Conservation (phyloP, 768 basidiomycete genomes). For the Zangia roseola region DNA sequence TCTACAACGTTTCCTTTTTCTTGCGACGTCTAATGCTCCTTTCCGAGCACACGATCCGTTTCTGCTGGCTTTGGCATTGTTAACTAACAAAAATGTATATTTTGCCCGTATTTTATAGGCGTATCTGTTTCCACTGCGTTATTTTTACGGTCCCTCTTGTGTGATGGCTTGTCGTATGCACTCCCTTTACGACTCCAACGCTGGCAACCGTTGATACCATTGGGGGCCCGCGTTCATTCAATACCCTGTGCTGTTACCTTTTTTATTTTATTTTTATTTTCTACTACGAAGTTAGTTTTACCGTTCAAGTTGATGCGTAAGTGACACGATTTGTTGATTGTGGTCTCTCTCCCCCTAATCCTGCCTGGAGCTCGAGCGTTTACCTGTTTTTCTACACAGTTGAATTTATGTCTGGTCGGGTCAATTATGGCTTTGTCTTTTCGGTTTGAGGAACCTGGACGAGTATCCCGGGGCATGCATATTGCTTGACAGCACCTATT, state of each 20-base stretch:
- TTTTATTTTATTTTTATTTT: neutral
- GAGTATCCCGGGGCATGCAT: no score
- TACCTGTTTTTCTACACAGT: conserved; percentile 5
- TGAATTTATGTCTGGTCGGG: neutral
- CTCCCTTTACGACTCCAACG: neutral
- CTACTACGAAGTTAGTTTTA: neutral
- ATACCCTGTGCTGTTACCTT: conserved; percentile 15
- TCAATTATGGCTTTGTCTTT: neutral
- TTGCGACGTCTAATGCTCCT: neutral
- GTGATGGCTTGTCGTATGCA: conserved; percentile 5
- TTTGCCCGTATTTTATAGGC: conserved; percentile 12
- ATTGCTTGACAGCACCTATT: no score
- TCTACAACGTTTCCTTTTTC: neutral
- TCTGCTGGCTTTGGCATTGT: neutral
- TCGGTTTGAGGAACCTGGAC: no score
- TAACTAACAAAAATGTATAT: conserved; percentile 13
- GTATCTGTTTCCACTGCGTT: neutral
- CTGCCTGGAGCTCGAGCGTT: conserved; percentile 23
- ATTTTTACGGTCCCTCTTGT: conserved; percentile 1
- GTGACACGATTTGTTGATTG: neutral
- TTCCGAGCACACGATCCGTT: neutral
- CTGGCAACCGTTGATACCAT: conserved; percentile 23
- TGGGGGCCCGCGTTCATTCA: conserved; percentile 8
- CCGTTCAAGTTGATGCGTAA: no score
- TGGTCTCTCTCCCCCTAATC: neutral